phyloP scores from a whole-genome alignment of 352 stramenopile genomes.

The Globisporangium middletonii region DNA sequence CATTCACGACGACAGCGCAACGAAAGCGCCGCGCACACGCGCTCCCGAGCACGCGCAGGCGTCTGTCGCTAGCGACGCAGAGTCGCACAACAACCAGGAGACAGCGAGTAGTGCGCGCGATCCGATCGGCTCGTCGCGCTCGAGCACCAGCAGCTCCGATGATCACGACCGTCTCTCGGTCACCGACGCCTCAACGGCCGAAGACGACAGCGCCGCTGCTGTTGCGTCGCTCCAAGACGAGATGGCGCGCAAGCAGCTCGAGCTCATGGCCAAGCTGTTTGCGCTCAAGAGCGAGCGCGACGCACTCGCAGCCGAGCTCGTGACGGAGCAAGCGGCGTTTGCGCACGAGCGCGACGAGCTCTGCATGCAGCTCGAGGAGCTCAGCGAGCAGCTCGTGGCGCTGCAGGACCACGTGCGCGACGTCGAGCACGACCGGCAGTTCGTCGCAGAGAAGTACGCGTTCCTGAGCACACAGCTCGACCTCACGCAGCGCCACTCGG shows the following conservation, averaged over 20 bases:
- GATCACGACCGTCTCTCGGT: background rate
- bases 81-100: slow-evolving; percentile 6
- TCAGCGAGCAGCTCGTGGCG: slow-evolving; percentile 7
- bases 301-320: slow-evolving; percentile 9
- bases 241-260: slow-evolving; percentile 17
- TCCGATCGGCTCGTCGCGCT: too few relatives aligned
- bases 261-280: slow-evolving; percentile 23
- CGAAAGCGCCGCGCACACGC: background rate
- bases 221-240: background rate
- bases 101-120: slow-evolving; percentile 1
- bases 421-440: slow-evolving; percentile 25
- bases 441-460: slow-evolving; percentile 30
- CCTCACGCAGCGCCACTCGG: slow-evolving; percentile 19
- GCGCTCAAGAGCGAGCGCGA: slow-evolving; percentile 16
- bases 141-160: background rate
- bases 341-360: slow-evolving; percentile 13
- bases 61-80: background rate
- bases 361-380: slow-evolving; percentile 14
- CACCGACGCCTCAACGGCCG: too few relatives aligned
- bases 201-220: background rate
- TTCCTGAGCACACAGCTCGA: slow-evolving; percentile 25
- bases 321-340: slow-evolving; percentile 18
- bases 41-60: too few relatives aligned
- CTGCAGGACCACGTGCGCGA: slow-evolving; percentile 13
- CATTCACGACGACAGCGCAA: background rate